Evolutionary conservation across 2,329 filamentous ascomycete species (phyloP).

Genomic region (Thyridium curvatum): DNA sequence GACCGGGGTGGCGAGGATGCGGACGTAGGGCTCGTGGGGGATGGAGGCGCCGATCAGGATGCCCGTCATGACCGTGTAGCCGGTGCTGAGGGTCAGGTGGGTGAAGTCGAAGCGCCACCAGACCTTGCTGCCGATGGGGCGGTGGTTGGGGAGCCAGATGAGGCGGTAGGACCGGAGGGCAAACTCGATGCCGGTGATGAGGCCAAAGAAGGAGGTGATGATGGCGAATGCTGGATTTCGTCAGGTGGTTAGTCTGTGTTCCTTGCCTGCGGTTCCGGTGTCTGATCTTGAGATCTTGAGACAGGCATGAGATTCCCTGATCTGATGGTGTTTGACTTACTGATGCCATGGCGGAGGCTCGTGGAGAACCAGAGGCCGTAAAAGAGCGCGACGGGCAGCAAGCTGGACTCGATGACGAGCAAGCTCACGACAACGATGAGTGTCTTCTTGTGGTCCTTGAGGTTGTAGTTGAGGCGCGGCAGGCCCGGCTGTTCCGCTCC

Average conservation of each 20-base stretch:
- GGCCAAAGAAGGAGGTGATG: constrained; percentile 48
- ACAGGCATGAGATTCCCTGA: too few species aligned
- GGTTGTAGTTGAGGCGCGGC: constrained; percentile 25
- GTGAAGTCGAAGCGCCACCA: constrained; percentile 45
- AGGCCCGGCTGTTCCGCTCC: constrained; percentile 10
- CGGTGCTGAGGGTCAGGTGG: constrained; percentile 37
- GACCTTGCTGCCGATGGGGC: constrained; percentile 36
- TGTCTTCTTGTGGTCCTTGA: constrained; percentile 29
- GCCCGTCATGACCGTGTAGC: constrained; percentile 41
- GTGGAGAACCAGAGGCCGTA: constrained; percentile 39
- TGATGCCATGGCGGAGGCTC: constrained; percentile 24
- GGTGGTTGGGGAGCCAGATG: constrained; percentile 41
- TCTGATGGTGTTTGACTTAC: too few species aligned
- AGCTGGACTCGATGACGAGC: constrained; percentile 37
- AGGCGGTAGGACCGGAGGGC: constrained; percentile 40
- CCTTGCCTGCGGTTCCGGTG: too few species aligned
- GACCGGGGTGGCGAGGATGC: constrained; percentile 39
- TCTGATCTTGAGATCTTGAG: too few species aligned
- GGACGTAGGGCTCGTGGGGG: constrained; percentile 20
- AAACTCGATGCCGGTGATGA: constrained; percentile 48
- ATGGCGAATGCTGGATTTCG: constrained; percentile 37
- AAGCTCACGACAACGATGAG: constrained; percentile 40
- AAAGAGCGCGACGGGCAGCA: constrained; percentile 46
- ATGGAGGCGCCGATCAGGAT: constrained; percentile 44
- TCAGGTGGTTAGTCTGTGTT: not conserved